Evolutionary conservation across 345 rosid species (phyloP), one percentile per base, ranked within the genome.

Genomic region (Gossypium sturtianum): DNA sequence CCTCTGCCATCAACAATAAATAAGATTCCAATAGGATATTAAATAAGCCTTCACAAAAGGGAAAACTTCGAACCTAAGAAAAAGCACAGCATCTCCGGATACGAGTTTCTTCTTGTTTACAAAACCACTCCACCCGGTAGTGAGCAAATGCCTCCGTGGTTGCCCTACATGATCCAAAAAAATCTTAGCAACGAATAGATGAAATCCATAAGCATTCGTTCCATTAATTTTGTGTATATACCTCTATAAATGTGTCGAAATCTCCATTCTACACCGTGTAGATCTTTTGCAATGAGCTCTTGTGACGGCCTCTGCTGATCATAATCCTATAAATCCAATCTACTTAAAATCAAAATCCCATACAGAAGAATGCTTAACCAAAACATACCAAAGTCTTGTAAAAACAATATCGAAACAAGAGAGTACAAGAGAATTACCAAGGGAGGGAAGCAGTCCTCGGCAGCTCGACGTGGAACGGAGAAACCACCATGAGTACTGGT

Each of bases 401-500:
- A 17, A 64, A 56, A 19, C 25, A 6, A 71, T 0, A 4, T 7
- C 12, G 12, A 59, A 12, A 59, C 6, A 20, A 34, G 17, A 49
- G n/a, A 71, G 60, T 66, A 76, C 62, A 64, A 9, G 2, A 29
- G 15, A 61, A 62, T 77, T 87, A 96, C 99, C 95, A 96, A 80
- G 70, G 99, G 97, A 74, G 97, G 97, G 83, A 96, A 96, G 87
- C 99, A 96, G 80, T 96, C 99, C 80, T 96, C 99, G 2, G 99
- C 99, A 67, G 99, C 99, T 64, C 99, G 89, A 22, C 99, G 92
- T 67, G 99, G 99, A 58, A 96, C 98, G 44, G 98, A 96, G 82
- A 96, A 96, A 51, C 99, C 98, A 16, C 99, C 99, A 80, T 96
- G 99, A 16, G 99, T 96, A 81, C 99, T 93, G 20, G 99, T 95